Conservation (phyloP, 352 stramenopile species). For the Peronospora destructor region DNA sequence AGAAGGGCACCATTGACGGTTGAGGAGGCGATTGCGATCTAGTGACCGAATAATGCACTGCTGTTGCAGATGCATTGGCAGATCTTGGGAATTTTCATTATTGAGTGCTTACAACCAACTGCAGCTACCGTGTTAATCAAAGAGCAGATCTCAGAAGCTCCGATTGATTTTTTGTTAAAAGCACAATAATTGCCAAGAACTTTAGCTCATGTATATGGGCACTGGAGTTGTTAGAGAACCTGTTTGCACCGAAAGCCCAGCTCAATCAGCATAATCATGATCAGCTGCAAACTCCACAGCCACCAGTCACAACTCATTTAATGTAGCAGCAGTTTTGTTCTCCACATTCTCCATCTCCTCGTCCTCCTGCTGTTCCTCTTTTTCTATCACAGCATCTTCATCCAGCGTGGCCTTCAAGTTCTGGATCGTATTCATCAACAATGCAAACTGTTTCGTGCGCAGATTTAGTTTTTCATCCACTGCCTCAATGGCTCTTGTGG, state of each 20-base stretch:
- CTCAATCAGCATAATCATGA: constrained; percentile 7
- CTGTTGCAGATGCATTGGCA: no score
- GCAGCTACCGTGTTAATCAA: no score
- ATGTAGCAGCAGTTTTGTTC: constrained; percentile 3
- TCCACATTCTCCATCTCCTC: constrained; percentile 65
- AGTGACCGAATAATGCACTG: no score
- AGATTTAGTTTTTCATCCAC: constrained; percentile 63
- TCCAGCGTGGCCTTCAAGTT: constrained; percentile 75
- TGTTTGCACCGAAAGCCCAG: neutral
- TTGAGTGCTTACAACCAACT: no score
- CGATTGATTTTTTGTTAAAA: no score
- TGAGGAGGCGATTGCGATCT: neutral
- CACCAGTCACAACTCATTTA: constrained; percentile 8
- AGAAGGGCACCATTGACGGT: constrained; percentile 74
- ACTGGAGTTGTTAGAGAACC: neutral
- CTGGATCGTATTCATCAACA: constrained; percentile 81
- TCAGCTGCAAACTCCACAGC: constrained; percentile 1
- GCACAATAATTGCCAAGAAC: no score
- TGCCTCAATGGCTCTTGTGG: constrained; percentile 39
- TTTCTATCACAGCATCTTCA: constrained; percentile 58
- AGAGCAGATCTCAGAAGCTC: no score
- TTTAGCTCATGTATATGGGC: no score
- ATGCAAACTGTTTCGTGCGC: constrained; percentile 70
- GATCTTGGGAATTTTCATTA: no score
- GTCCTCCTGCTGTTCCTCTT: constrained; percentile 58